Percentiles rank a stretch among this genome's conserved stretches.
phyloP scores from a whole-genome alignment of 345 rosid genomes.

The Eucalyptus polybractea region DNA sequence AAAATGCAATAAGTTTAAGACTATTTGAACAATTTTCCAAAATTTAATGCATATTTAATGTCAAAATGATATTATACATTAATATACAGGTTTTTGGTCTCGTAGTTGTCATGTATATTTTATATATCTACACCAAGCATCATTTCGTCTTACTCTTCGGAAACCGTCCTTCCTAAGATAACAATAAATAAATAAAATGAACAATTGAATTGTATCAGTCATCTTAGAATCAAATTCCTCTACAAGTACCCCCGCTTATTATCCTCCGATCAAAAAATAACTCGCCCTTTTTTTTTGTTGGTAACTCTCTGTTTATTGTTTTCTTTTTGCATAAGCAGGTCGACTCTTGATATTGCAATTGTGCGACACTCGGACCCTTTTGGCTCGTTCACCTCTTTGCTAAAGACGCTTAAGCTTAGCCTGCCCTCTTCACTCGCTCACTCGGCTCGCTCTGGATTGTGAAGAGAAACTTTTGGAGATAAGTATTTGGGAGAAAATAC shows the following conservation, averaged over 20 bases:
- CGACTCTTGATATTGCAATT: background rate
- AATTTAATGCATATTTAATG: background rate
- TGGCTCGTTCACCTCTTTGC: background rate
- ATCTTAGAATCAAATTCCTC: background rate
- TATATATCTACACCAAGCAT: background rate
- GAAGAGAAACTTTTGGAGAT: background rate
- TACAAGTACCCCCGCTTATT: background rate
- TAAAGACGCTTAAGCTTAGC: background rate
- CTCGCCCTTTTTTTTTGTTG: background rate
- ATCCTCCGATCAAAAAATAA: background rate
- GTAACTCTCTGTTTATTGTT: background rate
- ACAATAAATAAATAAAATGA: background rate
- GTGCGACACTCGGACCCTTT: background rate
- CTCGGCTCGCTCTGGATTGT: background rate
- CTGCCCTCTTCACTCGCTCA: background rate
- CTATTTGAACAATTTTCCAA: no score
- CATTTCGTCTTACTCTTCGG: background rate
- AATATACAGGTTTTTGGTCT: rapidly evolving
- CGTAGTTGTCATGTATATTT: background rate
- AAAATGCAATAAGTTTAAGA: no score
- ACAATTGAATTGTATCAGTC: background rate
- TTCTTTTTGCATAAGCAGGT: background rate
- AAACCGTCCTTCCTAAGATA: background rate
- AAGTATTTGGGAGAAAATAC: background rate
- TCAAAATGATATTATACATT: background rate